A percentile compares a stretch with the other conserved stretches of the same genome.
These are phyloP conservation scores for Scleroderma citrinum DNA, from an alignment of 768 basidiomycete genomes.

Conservation along the genomic window DNA sequence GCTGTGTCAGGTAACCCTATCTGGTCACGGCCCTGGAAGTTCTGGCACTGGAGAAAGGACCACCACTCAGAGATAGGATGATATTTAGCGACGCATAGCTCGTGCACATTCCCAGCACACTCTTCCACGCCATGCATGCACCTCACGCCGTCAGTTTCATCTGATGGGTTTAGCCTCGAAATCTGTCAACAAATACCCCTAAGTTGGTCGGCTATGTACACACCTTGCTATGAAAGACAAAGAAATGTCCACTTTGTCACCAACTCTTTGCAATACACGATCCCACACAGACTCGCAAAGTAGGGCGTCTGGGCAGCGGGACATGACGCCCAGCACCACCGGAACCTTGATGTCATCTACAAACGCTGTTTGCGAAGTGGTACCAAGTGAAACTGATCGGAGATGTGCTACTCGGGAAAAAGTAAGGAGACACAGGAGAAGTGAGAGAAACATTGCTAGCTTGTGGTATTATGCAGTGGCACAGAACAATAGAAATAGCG, in stretches of 20 bases:
- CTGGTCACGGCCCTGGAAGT: conserved; percentile 50
- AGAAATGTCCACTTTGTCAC: conserved; percentile 59
- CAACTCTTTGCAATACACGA: conserved; percentile 56
- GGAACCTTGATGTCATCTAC: conserved; percentile 37
- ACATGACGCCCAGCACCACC: conserved; percentile 58
- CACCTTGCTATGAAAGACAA: conserved; percentile 74
- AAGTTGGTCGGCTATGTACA: conserved; percentile 23
- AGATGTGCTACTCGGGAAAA: conserved; percentile 9
- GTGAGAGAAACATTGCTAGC: conserved; percentile 17
- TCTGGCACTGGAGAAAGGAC: conserved; percentile 79
- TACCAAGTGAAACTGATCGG: conserved; percentile 19
- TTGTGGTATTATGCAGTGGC: conserved; percentile 8
- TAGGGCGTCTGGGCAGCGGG: conserved; percentile 75
- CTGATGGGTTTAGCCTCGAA: conserved; percentile 56
- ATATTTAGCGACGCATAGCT: conserved; percentile 73
- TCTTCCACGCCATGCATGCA: conserved; percentile 80
- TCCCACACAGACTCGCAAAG: conserved; percentile 77
- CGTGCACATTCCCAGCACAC: conserved; percentile 85
- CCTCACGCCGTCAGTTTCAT: conserved; percentile 67
- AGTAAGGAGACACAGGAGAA: conserved; percentile 12
- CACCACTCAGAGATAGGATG: conserved; percentile 60
- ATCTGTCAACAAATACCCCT: conserved; percentile 9
- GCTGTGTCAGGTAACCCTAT: conserved; percentile 67
- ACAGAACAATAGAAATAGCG: conserved; percentile 13
- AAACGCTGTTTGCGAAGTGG: conserved; percentile 4